Base-by-base conservation (phyloP, 768 basidiomycete species). In the Phanerochaete sordida region DNA sequence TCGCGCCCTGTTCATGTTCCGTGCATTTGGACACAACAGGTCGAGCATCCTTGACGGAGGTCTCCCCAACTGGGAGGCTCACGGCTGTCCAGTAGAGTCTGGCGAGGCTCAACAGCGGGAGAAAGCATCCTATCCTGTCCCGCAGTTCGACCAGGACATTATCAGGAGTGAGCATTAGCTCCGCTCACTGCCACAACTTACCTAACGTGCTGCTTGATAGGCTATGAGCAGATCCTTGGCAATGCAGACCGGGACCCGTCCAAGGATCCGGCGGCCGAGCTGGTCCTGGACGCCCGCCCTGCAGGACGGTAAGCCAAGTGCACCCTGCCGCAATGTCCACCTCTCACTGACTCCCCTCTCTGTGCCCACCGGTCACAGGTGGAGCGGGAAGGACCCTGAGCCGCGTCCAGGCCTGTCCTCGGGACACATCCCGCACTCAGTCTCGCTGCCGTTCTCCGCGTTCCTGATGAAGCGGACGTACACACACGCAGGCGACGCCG, bases 1-100 rank as follows among this genome's bases (percentile, higher is more conserved):
- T 56, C 84, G 97, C 60, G 93, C 93, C 1, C 81, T 95, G 46
- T 98, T 91, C 79, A 98, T 93, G 79, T 97, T 98, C 82, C 84
- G 90, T 74, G 81, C 90, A 24, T 94, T 97, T 73, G 92, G 93
- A 8, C 97, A 99, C 72, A 73, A 79, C 31, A 87, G 86, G 46
- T 92, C 94, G 8, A 92, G 90, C 62, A 82, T 98, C 12, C 80
- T 99, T 16, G 86, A 98, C 72, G 97, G 97, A n/a, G 96, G 95
- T 21, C 81, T 98, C 13, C 93, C 91, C 31, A 76, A 83, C 43
- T 96, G 92, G 91, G 77, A 84, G 60, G 80, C 79, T 30, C 86
- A 90, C 68, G 86, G 87, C 21, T 75, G 81, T 16, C 76, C 80
- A n/a, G 67, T 84, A 11, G 86, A 84, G 51, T 67, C 69, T 24